A percentile compares a stretch with the other conserved stretches of the same genome.
phyloP scores from a whole-genome alignment of 2,329 filamentous ascomycete species.

The Dryadomyces sulphureus region DNA sequence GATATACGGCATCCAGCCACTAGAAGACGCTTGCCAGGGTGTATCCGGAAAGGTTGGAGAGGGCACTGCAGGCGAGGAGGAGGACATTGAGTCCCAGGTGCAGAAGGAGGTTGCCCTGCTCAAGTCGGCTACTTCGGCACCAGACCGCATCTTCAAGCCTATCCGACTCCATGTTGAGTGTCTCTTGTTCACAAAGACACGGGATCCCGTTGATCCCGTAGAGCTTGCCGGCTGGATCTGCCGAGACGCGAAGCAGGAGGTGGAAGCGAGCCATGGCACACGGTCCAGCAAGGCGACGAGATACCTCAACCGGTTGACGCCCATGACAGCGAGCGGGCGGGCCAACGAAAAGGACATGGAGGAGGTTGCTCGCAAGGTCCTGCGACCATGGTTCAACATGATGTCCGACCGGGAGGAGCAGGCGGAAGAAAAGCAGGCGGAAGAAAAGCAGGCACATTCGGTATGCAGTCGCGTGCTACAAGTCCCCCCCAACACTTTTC shows the following conservation, averaged over 20 bases:
- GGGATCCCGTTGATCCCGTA: slow-evolving; percentile 38
- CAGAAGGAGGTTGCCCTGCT: slow-evolving; percentile 54
- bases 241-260: slow-evolving; percentile 32
- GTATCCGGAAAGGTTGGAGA: slow-evolving; percentile 7
- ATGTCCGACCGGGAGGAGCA: slow-evolving; percentile 10
- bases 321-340: slow-evolving; percentile 39
- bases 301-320: slow-evolving; percentile 45
- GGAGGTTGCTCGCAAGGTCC: slow-evolving; percentile 46
- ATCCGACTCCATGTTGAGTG: slow-evolving; percentile 45
- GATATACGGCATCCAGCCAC: slow-evolving; percentile 35
- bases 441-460: slow-evolving; percentile 18
- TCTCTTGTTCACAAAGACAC: slow-evolving; percentile 46
- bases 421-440: background rate
- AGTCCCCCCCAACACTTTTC: background rate
- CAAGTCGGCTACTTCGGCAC: slow-evolving; percentile 23
- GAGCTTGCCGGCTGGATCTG: slow-evolving; percentile 39
- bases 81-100: slow-evolving; percentile 63
- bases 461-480: slow-evolving; percentile 18
- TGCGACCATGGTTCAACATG: slow-evolving; percentile 47
- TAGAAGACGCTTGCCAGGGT: slow-evolving; percentile 14
- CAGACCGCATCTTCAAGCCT: slow-evolving; percentile 27
- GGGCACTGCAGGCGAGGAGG: slow-evolving; percentile 18
- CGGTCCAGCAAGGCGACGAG: slow-evolving; percentile 26
- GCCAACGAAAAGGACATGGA: slow-evolving; percentile 55
- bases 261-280: slow-evolving; percentile 1